These are phyloP conservation scores for Saraca asoca DNA, from an alignment of 331 rosid genomes.

Conservation along the genomic window DNA sequence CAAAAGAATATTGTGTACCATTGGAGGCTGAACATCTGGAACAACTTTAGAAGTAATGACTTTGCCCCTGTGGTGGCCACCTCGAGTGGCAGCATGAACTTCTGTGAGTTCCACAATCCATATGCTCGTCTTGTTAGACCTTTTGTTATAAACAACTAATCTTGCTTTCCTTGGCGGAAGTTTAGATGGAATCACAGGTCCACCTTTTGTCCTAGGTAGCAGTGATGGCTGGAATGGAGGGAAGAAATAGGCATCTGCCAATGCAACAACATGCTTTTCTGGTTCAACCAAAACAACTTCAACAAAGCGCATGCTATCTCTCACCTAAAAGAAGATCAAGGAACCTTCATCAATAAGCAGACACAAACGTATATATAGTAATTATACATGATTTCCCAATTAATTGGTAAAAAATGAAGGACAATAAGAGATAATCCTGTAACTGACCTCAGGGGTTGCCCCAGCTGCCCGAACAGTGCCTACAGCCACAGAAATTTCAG, in stretches of 20 bases:
- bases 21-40: constrained; percentile 96
- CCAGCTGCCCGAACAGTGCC: constrained; percentile 96
- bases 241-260: constrained; percentile 97
- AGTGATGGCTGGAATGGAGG: constrained; percentile 97
- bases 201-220: constrained; percentile 89
- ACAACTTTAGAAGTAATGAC: constrained; percentile 70
- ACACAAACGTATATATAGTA: background rate
- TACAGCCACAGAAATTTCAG: constrained; percentile 94
- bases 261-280: constrained; percentile 78
- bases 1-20: constrained; percentile 53
- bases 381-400: constrained; percentile 1
- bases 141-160: constrained; percentile 81
- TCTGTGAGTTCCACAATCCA: constrained; percentile 85
- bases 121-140: constrained; percentile 78
- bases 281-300: constrained; percentile 86
- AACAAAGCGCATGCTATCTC: constrained; percentile 92
- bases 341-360: constrained; percentile 18
- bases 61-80: constrained; percentile 98
- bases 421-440: constrained; percentile 12
- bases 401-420: constrained; percentile 10
- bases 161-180: constrained; percentile 97
- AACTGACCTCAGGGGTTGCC: constrained; percentile 86
- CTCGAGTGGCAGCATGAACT: constrained; percentile 96
- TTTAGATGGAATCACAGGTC: constrained; percentile 81
- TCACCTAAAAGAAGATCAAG: constrained; percentile 55